Evolutionary conservation across 2,329 filamentous ascomycete genomes (phyloP).

Genomic region (Triangularia setosa): DNA sequence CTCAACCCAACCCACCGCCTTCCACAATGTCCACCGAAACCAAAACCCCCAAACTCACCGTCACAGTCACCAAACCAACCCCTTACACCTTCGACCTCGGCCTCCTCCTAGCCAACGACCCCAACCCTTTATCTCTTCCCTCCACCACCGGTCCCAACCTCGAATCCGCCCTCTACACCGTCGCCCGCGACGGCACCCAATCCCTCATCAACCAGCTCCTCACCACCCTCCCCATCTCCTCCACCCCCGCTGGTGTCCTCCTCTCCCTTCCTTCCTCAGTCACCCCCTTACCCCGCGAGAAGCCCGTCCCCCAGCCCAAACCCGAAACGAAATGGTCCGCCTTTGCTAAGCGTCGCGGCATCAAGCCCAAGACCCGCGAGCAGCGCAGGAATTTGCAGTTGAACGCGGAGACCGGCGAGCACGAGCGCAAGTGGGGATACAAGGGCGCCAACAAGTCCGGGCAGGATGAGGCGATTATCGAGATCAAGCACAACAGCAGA

Average conservation of each 20-base stretch:
- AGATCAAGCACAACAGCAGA: slow-evolving; percentile 82
- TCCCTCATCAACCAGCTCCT: slow-evolving; percentile 91
- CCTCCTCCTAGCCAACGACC: slow-evolving; percentile 79
- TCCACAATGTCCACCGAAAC: slow-evolving; percentile 25
- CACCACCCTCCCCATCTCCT: slow-evolving; percentile 75
- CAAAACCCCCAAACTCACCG: slow-evolving; percentile 50
- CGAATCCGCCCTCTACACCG: slow-evolving; percentile 66
- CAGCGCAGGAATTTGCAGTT: slow-evolving; percentile 70
- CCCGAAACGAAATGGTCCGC: slow-evolving; percentile 90
- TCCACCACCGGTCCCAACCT: slow-evolving; percentile 37
- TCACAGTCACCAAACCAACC: slow-evolving; percentile 74
- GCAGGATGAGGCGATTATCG: slow-evolving; percentile 83
- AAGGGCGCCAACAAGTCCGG: slow-evolving; percentile 83
- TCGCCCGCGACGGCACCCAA: slow-evolving; percentile 87
- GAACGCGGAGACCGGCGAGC: slow-evolving; percentile 80
- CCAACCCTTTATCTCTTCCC: slow-evolving; percentile 69
- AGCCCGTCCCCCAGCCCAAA: slow-evolving; percentile 79
- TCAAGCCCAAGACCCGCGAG: slow-evolving; percentile 82
- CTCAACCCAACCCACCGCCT: too few species aligned
- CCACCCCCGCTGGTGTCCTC: slow-evolving; percentile 66
- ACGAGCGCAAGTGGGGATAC: slow-evolving; percentile 94
- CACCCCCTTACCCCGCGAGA: slow-evolving; percentile 80
- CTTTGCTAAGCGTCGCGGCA: slow-evolving; percentile 96
- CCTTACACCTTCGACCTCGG: slow-evolving; percentile 94
- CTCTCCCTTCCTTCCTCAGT: slow-evolving; percentile 67